A percentile compares a stretch with the other conserved stretches of the same genome.
Evolutionary conservation across 352 stramenopile genomes (phyloP).

Genomic region (Phytopythium litorale): DNA sequence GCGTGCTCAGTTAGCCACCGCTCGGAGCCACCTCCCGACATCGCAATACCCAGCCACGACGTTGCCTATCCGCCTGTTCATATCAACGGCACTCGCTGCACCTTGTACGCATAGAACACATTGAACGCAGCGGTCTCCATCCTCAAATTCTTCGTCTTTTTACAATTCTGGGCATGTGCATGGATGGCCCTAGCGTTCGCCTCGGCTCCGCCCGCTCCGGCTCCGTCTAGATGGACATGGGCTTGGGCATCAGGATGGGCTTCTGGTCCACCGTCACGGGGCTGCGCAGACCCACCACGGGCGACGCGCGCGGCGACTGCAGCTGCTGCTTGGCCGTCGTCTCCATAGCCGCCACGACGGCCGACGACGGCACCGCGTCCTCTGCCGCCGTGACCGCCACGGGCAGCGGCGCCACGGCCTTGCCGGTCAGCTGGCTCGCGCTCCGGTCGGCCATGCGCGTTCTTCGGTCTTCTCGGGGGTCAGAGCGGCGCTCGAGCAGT

Average conservation of each 20-base stretch:
- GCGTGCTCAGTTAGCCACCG: no score
- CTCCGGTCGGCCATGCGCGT: background rate
- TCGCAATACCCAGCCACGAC: no score
- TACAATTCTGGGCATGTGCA: constrained; percentile 2
- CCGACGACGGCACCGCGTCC: background rate
- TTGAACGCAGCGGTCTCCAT: background rate
- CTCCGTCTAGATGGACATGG: constrained; percentile 50
- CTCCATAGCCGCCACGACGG: constrained; percentile 1
- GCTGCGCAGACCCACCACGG: constrained; percentile 31
- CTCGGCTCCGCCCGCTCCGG: background rate
- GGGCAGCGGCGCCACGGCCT: background rate
- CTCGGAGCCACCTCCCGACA: no score
- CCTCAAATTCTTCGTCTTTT: background rate
- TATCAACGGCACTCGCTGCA: no score
- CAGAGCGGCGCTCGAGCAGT: background rate
- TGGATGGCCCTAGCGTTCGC: background rate
- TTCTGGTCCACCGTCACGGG: constrained; percentile 55
- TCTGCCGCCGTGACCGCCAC: background rate
- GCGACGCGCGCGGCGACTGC: constrained; percentile 18
- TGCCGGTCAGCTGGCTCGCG: background rate
- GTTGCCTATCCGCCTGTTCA: no score
- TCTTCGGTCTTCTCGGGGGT: background rate
- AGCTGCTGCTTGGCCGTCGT: constrained; percentile 1
- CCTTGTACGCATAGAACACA: background rate
- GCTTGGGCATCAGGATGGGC: constrained; percentile 61